Base-by-base conservation (phyloP, 2,329 filamentous ascomycete species). In the Madurella fahalii region DNA sequence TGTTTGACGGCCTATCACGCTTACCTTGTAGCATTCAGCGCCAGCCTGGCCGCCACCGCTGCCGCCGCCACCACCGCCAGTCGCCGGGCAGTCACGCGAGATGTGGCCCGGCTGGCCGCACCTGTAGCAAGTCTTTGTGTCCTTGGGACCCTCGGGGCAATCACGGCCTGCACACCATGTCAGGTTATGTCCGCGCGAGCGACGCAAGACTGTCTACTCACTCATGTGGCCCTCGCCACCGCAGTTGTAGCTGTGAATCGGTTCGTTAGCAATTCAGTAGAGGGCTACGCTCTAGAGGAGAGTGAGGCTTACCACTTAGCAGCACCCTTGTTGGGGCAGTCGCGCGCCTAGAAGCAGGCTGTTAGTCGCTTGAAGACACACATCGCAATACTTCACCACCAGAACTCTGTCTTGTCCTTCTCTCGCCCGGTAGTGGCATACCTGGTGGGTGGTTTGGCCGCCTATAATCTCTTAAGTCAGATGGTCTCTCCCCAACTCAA, bases 101-200 rank as follows among this genome's bases (percentile, higher is more conserved):
- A 96, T 89, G 81, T 97, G 93, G 60, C 91, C 93, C 64, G 85
- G 76, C 73, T 89, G 83, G 69, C 89, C 89, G 78, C 87, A 91
- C 67, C 86, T 82, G 77, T 87, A 88, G 79, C 84, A 88, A 66
- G 84, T 81, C 78, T 87, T 84, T 71, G 76, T 91, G 75, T 96
- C 90, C 80, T 95, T 95, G 68, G 89, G 84, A 58, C 90, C 87
- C 72, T 90, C 85, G 60, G 87, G 85, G 81, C 93, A 97, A 71
- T 97, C 93, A 73, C 92, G 90, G 82, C 88, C 86, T 88, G 59
- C n/a, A 15, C n/a, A 52, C 48, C 44, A 32, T 17, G 31, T 32
- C 15, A 44, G 56, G 17, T 46, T 56, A 13, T 53, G 50, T 25
- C n/a, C 34, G 2, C 2, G 20, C 2, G n/a, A n/a, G 15, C 20